phyloP scores from a whole-genome alignment of 768 basidiomycete genomes.

The Boletus coccyginus region DNA sequence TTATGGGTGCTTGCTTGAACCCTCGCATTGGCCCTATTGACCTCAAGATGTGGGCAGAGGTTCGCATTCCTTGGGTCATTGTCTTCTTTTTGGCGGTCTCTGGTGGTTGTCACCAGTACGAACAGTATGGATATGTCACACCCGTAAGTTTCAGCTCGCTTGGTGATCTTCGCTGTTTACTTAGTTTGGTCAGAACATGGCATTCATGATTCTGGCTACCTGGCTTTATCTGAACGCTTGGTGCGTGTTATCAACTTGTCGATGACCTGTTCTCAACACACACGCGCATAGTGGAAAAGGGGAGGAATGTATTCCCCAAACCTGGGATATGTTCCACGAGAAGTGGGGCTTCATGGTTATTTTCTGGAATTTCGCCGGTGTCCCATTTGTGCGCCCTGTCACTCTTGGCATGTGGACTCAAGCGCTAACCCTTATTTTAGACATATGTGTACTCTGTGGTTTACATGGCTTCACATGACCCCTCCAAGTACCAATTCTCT shows the following conservation, averaged over 20 bases:
- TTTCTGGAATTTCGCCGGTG: slow-evolving; percentile 96
- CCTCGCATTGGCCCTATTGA: slow-evolving; percentile 90
- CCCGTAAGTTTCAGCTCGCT: slow-evolving; percentile 51
- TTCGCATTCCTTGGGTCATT: slow-evolving; percentile 95
- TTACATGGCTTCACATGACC: slow-evolving; percentile 95
- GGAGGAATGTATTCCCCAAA: slow-evolving; percentile 93
- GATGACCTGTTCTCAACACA: not conserved
- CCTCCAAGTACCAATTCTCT: slow-evolving; percentile 83
- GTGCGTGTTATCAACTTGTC: slow-evolving; percentile 34
- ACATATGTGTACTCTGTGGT: slow-evolving; percentile 97
- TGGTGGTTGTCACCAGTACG: slow-evolving; percentile 94
- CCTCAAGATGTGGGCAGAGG: slow-evolving; percentile 98
- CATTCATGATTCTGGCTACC: slow-evolving; percentile 93
- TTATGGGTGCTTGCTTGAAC: slow-evolving; percentile 95
- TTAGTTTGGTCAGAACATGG: slow-evolving; percentile 70
- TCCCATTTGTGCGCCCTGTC: slow-evolving; percentile 71
- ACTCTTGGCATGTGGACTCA: not conserved
- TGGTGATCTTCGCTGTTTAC: not conserved
- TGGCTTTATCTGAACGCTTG: slow-evolving; percentile 97
- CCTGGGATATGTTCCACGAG: slow-evolving; percentile 99
- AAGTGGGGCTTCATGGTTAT: slow-evolving; percentile 99
- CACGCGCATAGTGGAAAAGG: slow-evolving; percentile 66
- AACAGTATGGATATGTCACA: slow-evolving; percentile 86
- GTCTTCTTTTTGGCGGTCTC: slow-evolving; percentile 92
- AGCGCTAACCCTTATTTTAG: slow-evolving; percentile 34